Conservation (phyloP, 768 basidiomycete species). For the Macrolepiota dolichaula region DNA sequence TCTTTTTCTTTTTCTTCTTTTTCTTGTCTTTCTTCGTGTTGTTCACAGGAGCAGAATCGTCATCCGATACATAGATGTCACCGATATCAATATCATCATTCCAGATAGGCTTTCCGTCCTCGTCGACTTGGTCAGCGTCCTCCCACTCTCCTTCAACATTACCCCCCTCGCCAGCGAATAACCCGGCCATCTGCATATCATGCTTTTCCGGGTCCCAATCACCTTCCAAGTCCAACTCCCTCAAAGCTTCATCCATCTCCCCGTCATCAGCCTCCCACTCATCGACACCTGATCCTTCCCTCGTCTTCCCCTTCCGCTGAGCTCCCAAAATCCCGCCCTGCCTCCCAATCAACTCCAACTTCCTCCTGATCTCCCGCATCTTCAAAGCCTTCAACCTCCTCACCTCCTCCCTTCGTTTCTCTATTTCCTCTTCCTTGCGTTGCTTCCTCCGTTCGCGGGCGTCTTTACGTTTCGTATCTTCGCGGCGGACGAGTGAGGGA, state of each 20-base stretch:
- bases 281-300: slow-evolving; percentile 21
- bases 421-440: slow-evolving; percentile 75
- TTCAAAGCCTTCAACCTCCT: slow-evolving; percentile 80
- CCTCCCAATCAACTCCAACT: slow-evolving; percentile 67
- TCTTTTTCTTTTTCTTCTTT: slow-evolving; percentile 49
- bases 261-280: slow-evolving; percentile 36
- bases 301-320: slow-evolving; percentile 29
- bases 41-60: slow-evolving; percentile 22
- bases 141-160: slow-evolving; percentile 26
- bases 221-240: slow-evolving; percentile 79
- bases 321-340: slow-evolving; percentile 60
- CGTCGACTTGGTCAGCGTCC: slow-evolving; percentile 31
- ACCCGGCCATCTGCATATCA: slow-evolving; percentile 74
- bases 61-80: slow-evolving; percentile 48
- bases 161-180: slow-evolving; percentile 49
- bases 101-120: slow-evolving; percentile 79
- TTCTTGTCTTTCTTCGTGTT: slow-evolving; percentile 19
- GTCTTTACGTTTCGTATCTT: slow-evolving; percentile 77
- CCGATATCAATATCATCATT: slow-evolving; percentile 84
- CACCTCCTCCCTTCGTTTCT: slow-evolving; percentile 76
- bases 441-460: slow-evolving; percentile 76
- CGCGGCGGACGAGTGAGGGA: slow-evolving; percentile 59
- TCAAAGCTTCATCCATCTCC: slow-evolving; percentile 44
- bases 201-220: slow-evolving; percentile 91
- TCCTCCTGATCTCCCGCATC: slow-evolving; percentile 74